Base-by-base conservation (phyloP, 345 rosid genomes). In the Hibiscus syriacus region DNA sequence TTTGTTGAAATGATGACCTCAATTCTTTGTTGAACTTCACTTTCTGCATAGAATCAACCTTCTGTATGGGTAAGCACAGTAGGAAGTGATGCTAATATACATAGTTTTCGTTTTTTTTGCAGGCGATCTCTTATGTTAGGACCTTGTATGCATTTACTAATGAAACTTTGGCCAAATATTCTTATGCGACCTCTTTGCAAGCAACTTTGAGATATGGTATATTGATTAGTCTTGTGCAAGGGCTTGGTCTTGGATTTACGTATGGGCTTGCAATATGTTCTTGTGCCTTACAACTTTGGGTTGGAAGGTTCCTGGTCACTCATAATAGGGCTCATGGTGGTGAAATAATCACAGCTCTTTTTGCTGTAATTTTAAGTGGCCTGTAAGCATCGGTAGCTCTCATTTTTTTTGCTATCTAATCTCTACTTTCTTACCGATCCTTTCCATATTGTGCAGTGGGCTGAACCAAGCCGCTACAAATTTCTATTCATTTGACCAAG, bases 381-480 rank as follows among this genome's bases (percentile, higher is more conserved):
- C 96, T 94, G 99, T 94, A 94, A 86, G 97, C 67, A 64, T 75
- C 79, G 60, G 68, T 48, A 56, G 75, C 55, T 82, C 65, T 77
- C 45, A 54, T 55, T 55, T 48, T 70, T 64, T 30, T 25, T 71
- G 38, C 64, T 57, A 1, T 75, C n/a, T 64, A 11, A 52, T 72
- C 46, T 76, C 20, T 38, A 34, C 20, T 61, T 20, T 22, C 29
- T 53, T 54, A 48, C 43, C 46, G 45, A 59, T 46, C 26, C 23
- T 3, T 60, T 23, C 54, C 66, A 19, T 80, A 32, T 69, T 64
- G 50, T 61, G 45, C 72, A 95, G 99, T 73, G 99, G 99, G 62
- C 81, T 95, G 74, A 95, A 95, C 84, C 99, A 95, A 73, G 99
- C 99, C 23, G 99, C 99, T 26, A 95, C 99, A 72, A 95, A 95